Evolutionary conservation across 345 rosid genomes (phyloP).

Genomic region (Brassica carinata): DNA sequence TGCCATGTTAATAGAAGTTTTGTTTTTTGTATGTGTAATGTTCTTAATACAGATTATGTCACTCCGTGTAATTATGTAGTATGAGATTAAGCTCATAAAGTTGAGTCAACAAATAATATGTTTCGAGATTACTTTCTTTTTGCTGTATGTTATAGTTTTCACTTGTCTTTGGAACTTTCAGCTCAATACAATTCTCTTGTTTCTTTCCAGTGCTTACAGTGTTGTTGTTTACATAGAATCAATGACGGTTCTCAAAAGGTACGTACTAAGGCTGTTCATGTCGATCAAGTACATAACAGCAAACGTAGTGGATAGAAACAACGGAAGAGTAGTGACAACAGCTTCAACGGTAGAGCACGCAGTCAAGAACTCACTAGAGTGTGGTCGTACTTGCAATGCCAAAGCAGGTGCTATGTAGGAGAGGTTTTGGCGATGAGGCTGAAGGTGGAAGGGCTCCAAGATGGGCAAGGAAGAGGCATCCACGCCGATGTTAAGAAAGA

Average conservation of each 20-base stretch:
- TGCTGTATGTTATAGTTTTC: too few species aligned
- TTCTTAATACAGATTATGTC: too few species aligned
- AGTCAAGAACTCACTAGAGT: constrained; percentile 69
- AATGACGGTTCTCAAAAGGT: constrained; percentile 73
- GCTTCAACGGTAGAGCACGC: constrained; percentile 83
- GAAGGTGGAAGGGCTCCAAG: constrained; percentile 78
- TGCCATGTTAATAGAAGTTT: too few species aligned
- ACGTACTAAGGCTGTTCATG: constrained; percentile 64
- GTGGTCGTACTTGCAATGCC: constrained; percentile 79
- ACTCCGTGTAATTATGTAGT: too few species aligned
- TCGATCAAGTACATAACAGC: constrained; percentile 79
- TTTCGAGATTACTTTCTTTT: too few species aligned
- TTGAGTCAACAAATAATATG: too few species aligned
- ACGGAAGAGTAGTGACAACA: constrained; percentile 67
- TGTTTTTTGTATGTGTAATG: too few species aligned
- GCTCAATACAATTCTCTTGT: too few species aligned
- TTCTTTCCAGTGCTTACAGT: too few species aligned
- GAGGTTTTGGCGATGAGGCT: constrained; percentile 84
- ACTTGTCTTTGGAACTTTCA: too few species aligned
- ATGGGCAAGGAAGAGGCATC: constrained; percentile 78
- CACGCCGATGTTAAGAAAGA: constrained; percentile 69
- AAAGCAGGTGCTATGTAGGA: constrained; percentile 78
- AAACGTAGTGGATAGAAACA: constrained; percentile 80
- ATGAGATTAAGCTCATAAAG: too few species aligned
- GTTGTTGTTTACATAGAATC: constrained; percentile 1